Evolutionary conservation across 177 flowering plant genomes (phyloP), one percentile per base, ranked within the genome.

Genomic region (Vitis hybrid): DNA sequence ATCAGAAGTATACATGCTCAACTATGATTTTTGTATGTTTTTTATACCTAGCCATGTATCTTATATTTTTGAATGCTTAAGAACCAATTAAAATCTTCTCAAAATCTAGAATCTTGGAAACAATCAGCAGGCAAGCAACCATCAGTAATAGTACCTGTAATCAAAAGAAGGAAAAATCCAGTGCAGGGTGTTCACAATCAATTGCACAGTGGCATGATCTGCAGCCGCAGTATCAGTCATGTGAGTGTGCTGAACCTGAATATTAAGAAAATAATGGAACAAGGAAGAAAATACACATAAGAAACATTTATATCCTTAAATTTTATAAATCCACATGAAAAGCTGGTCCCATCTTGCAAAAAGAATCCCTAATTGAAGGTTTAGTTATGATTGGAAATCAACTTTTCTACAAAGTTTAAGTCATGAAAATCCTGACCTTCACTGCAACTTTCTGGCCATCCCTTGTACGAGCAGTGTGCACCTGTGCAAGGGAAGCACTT

Each of bases 401-500:
- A 59, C 19, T 18, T 18, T 19, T 11, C 24, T 59, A 38, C 9
- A 28, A 4, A 15, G 62, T 19, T 19, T 62, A 62, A 62, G n/a
- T n/a, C 31, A 28, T 13, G 22, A 22, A 2, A 62, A 33, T 11
- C 59, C 2, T 64, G 55, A 95, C 99, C 97, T 95, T 95, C 60
- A 95, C 98, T 79, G 98, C 98, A 81, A 94, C 98, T 85, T 89
- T 92, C 81, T 84, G 82, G 62, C 98, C 99, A 82, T 89, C 92
- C 68, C 68, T 90, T 17, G 89, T 87, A 28, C 79, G 87, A 60
- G 98, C 98, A 82, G 84, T 85, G 80, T 95, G 99, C 77, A 95
- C 99, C 80, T 95, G 98, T 63, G 99, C 99, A 73, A 95, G 90
- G 59, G 99, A 95, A 74, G 99, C 99, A 87, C 99, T 95, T 68